These are phyloP conservation scores for Hortiboletus campestris DNA, from an alignment of 768 basidiomycete species.

Conservation along the genomic window DNA sequence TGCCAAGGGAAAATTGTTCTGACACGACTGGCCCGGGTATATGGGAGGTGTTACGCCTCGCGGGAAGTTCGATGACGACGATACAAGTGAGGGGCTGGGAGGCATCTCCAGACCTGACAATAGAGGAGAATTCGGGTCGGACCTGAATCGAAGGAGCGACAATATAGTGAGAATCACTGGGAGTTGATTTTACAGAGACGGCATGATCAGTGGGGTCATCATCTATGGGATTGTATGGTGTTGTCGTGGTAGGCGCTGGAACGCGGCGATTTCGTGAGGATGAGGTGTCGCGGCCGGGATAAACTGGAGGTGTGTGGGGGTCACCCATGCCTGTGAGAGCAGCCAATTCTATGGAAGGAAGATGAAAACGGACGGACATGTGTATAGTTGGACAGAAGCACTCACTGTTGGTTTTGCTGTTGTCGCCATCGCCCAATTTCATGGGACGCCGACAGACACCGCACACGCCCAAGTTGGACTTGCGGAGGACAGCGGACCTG, in stretches of 20 bases:
- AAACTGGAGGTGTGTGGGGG: conserved; percentile 51
- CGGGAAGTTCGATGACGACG: conserved; percentile 89
- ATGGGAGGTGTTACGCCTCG: conserved; percentile 53
- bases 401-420: conserved; percentile 84
- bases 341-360: conserved; percentile 71
- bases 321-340: conserved; percentile 89
- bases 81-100: conserved; percentile 92
- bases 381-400: conserved; percentile 5
- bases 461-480: conserved; percentile 88
- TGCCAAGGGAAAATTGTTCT: conserved; percentile 44
- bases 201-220: conserved; percentile 81
- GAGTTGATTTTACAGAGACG: conserved; percentile 46
- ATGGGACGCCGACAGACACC: conserved; percentile 96
- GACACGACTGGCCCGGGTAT: conserved; percentile 54
- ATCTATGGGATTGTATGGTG: conserved; percentile 64
- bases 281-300: conserved; percentile 64
- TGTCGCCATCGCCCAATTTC: conserved; percentile 89
- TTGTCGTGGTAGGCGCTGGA: conserved; percentile 21
- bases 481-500: conserved; percentile 54
- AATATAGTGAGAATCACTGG: conserved; percentile 60
- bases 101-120: conserved; percentile 64
- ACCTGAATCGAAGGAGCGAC: conserved; percentile 93
- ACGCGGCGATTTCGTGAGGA: conserved; percentile 35
- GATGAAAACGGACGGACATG: conserved; percentile 4
- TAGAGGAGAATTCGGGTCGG: conserved; percentile 84